Percentiles rank a stretch among this genome's conserved stretches.
Evolutionary conservation across 1,284 basidiomycete genomes (phyloP).

Genomic region (Exobasidium cylindrosporum): DNA sequence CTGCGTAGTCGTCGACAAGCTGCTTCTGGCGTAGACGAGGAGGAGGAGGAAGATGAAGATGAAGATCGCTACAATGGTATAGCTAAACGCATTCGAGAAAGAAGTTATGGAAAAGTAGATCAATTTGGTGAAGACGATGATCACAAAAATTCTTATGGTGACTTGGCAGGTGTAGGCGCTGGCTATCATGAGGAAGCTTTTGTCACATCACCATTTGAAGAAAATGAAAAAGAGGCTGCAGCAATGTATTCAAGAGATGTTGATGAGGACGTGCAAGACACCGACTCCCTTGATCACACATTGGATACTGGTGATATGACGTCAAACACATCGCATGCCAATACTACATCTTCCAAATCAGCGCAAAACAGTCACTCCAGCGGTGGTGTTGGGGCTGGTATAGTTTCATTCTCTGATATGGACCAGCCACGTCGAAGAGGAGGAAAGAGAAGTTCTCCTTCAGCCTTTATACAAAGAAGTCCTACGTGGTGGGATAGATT

Average conservation of each 20-base stretch:
- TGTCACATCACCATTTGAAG: constrained; percentile 40
- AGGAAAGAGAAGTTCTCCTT: constrained; percentile 12
- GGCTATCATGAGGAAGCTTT: constrained; percentile 18
- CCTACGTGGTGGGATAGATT: constrained; percentile 48
- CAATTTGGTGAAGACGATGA: constrained; percentile 10
- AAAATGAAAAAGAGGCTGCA: constrained; percentile 13
- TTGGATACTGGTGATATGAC: constrained; percentile 9
- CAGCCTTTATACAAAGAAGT: constrained; percentile 29
- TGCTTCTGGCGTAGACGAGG: constrained; percentile 7
- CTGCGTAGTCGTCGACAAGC: neutral
- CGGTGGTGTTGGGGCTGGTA: constrained; percentile 11
- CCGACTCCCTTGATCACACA: constrained; percentile 4
- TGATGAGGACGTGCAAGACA: constrained; percentile 17
- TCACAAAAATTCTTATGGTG: constrained; percentile 1
- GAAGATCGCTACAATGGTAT: constrained; percentile 9
- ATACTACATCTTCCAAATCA: constrained; percentile 21
- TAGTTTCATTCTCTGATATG: constrained; percentile 35
- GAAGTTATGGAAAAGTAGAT: constrained; percentile 12
- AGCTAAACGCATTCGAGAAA: neutral
- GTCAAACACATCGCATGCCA: constrained; percentile 31
- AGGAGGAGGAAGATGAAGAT: constrained; percentile 22
- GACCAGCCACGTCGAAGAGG: neutral
- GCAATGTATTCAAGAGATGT: neutral
- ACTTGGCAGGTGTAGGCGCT: constrained; percentile 3
- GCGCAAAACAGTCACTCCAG: constrained; percentile 14